Conservation (phyloP, 345 rosid genomes). For the Erysimum cheiranthoides region DNA sequence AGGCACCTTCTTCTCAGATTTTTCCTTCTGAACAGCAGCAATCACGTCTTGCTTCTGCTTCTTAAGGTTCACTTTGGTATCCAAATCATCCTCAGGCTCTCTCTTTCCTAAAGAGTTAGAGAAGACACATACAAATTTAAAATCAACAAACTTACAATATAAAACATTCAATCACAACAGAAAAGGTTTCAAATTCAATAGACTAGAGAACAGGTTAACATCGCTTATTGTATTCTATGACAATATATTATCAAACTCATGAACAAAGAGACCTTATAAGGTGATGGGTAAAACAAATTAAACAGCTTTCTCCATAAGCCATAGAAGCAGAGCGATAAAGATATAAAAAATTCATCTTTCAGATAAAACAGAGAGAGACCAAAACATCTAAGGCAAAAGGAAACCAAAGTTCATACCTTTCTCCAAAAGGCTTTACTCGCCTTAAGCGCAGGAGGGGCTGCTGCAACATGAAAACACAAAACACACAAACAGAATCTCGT, state of each 20-base stretch:
- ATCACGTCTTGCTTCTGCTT: slow-evolving; percentile 68
- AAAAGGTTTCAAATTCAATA: neutral
- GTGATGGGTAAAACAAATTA: neutral
- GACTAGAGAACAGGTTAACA: neutral
- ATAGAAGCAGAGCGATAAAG: neutral
- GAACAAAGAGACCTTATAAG: neutral
- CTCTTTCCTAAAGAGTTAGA: slow-evolving; percentile 71
- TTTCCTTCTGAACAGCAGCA: slow-evolving; percentile 56
- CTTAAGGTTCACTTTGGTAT: slow-evolving; percentile 59
- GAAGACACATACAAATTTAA: neutral
- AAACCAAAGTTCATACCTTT: slow-evolving; percentile 49
- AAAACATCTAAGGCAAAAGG: neutral
- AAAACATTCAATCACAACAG: neutral
- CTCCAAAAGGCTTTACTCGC: slow-evolving; percentile 53
- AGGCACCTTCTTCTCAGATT: slow-evolving; percentile 54
- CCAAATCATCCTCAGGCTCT: slow-evolving; percentile 63
- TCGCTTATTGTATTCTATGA: too few relatives aligned
- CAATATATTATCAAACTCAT: neutral
- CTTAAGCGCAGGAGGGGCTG: slow-evolving; percentile 44
- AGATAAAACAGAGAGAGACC: too few relatives aligned
- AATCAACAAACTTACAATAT: too few relatives aligned
- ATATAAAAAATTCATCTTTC: neutral
- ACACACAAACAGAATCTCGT: neutral
- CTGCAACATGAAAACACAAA: slow-evolving; percentile 46
- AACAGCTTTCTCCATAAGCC: neutral